A percentile compares a stretch with the other conserved stretches of the same genome.
These are phyloP conservation scores for Argentina anserina DNA, from an alignment of 306 rosid genomes.

Conservation along the genomic window DNA sequence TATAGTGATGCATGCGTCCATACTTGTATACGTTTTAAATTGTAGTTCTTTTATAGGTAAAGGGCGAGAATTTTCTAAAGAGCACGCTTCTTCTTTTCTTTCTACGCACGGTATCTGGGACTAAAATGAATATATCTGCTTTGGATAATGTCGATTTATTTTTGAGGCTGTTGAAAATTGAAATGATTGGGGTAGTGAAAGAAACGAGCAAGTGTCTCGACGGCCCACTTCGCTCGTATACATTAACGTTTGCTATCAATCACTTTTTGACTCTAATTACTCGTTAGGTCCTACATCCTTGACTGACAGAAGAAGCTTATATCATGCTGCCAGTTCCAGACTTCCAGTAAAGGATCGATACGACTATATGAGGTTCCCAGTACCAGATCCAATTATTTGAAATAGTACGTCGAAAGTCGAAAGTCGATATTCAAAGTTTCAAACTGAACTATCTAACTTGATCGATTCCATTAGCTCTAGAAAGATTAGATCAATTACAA, in stretches of 20 bases:
- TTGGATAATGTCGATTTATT: constrained; percentile 10
- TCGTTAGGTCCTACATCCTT: constrained; percentile 17
- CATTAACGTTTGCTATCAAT: neutral
- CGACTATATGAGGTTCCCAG: neutral
- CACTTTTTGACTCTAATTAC: constrained; percentile 12
- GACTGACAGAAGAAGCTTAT: constrained; percentile 19
- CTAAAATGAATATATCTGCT: neutral
- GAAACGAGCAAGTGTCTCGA: neutral
- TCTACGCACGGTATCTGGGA: neutral
- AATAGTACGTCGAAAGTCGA: neutral
- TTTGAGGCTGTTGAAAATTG: neutral
- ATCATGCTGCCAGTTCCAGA: neutral
- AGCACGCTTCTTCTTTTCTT: neutral
- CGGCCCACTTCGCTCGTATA: constrained; percentile 1
- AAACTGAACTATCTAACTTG: neutral
- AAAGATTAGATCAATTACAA: too few species aligned
- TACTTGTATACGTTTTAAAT: neutral
- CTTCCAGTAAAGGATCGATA: neutral
- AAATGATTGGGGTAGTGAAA: constrained; percentile 5
- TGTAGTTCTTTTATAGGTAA: too few species aligned
- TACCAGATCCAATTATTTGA: neutral
- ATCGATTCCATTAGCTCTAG: neutral
- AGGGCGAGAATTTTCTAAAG: neutral
- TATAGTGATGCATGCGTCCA: neutral
- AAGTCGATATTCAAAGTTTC: too few species aligned